phyloP scores from a whole-genome alignment of 2,329 filamentous ascomycete species.

The Pseudopyricularia cyperi region DNA sequence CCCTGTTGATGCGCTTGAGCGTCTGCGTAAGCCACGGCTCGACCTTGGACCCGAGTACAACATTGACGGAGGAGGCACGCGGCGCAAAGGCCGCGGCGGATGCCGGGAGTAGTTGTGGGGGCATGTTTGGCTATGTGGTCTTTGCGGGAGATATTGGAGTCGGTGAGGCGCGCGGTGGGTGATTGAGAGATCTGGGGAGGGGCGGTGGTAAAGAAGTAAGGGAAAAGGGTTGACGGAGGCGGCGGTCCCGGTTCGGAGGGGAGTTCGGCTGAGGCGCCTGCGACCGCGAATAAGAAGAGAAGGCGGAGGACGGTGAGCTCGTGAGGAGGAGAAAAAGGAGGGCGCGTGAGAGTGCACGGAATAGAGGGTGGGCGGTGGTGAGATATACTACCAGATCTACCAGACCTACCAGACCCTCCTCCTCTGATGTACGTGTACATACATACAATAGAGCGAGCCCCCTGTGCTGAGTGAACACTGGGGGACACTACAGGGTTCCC shows the following conservation, averaged over 20 bases:
- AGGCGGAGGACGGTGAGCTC: constrained; percentile 45
- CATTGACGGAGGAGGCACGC: constrained; percentile 77
- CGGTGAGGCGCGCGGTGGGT: constrained; percentile 26
- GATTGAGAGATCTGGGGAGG: constrained; percentile 20
- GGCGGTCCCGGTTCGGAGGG: constrained; percentile 42
- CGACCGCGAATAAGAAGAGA: constrained; percentile 46
- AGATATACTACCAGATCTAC: too few relatives aligned
- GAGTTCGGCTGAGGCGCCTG: constrained; percentile 48
- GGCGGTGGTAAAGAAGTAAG: constrained; percentile 20
- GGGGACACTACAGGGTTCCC: too few relatives aligned
- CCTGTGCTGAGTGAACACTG: too few relatives aligned
- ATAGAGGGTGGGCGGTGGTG: not conserved
- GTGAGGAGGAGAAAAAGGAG: constrained; percentile 9
- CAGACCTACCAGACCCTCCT: too few relatives aligned
- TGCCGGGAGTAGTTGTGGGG: constrained; percentile 82
- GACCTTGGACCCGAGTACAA: constrained; percentile 82
- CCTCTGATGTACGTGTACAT: too few relatives aligned
- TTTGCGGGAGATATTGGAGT: not conserved
- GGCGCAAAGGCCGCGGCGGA: constrained; percentile 95
- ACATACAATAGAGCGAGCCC: too few relatives aligned
- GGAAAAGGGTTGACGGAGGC: constrained; percentile 32
- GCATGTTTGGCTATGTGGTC: constrained; percentile 43
- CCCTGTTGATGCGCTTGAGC: constrained; percentile 88
- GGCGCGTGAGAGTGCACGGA: not conserved
- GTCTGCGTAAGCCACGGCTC: constrained; percentile 96